Evolutionary conservation across 192 early-diverging fungal species (phyloP), one percentile per base, ranked within the genome.

Genomic region (Chytriomyces sp.): DNA sequence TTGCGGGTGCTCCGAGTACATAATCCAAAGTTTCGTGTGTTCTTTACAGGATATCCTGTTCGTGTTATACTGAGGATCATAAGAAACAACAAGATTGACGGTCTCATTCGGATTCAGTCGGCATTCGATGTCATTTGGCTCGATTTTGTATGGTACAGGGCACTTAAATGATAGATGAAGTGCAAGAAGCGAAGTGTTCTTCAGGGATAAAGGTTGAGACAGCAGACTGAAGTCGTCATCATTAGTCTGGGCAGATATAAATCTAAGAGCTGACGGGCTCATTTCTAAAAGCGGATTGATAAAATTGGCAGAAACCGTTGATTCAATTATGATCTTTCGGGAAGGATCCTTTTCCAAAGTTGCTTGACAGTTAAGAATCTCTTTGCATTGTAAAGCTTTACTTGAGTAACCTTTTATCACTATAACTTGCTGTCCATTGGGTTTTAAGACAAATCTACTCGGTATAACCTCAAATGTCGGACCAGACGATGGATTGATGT

Each of bases 1-100:
- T 52, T 87, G 87, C 5, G 87, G 85, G 52, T 88, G 87, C 59
- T 88, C 87, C 8, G 67, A 64, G 63, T 88, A 88, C 5, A 70
- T 64, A 10, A 88, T 74, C 3, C 75, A 55, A n/a, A 88, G 65
- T 63, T 85, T 85, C 3, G 75, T 52, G 40, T 82, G 77, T 57
- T 84, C 84, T 54, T 81, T 80, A 36, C 63, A 77, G 4, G 84
- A 78, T 4, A 86, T 52, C 2, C 85, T 63, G 49, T 80, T 78
- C 0, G 68, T 75, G 73, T 85, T 84, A 52, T 63, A 81, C 0
- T 72, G 64, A 8, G 86, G 76, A 53, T 87, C 80, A 44, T 82
- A 83, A 6, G 25, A 36, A 0, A 88, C 80, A 1, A 25, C 44
- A 1, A 88, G 22, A 7, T 10, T 57, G 5, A 78, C 31, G 30